Percentiles rank a stretch among this genome's conserved stretches.
Evolutionary conservation across 306 rosid species (phyloP).

Genomic region (Prunus mira): DNA sequence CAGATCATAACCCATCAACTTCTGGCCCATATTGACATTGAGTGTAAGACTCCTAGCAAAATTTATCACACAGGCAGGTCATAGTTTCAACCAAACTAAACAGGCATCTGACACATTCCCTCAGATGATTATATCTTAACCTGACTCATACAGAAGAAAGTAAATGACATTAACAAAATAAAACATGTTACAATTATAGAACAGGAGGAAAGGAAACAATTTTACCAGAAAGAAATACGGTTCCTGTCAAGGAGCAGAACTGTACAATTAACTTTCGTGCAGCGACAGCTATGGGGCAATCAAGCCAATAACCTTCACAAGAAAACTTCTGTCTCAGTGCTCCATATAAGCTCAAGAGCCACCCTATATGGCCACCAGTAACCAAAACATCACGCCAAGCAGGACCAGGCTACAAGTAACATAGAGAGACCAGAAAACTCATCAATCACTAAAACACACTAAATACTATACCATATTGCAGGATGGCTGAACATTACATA

Average conservation of each 20-base stretch:
- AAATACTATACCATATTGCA: neutral
- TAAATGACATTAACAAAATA: slow-evolving; percentile 9
- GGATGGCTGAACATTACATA: neutral
- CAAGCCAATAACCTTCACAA: slow-evolving; percentile 82
- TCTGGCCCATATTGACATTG: neutral
- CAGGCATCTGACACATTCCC: neutral
- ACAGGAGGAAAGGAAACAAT: slow-evolving; percentile 17
- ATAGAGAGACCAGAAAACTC: slow-evolving; percentile 13
- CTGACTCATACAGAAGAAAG: neutral
- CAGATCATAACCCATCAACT: neutral
- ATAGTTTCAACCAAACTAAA: neutral
- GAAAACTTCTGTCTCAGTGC: slow-evolving; percentile 77
- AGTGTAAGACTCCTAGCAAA: neutral
- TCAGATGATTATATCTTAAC: neutral
- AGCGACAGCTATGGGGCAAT: slow-evolving; percentile 83
- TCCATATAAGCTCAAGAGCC: slow-evolving; percentile 86
- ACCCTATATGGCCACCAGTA: slow-evolving; percentile 70
- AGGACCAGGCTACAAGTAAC: slow-evolving; percentile 80
- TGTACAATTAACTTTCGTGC: slow-evolving; percentile 90
- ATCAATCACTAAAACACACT: slow-evolving; percentile 20
- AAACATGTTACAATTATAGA: neutral
- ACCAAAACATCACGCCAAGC: slow-evolving; percentile 82
- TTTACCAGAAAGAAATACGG: slow-evolving; percentile 78
- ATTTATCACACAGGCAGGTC: neutral
- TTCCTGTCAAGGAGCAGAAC: slow-evolving; percentile 81